Evolutionary conservation across 1,284 basidiomycete species (phyloP), one percentile per base, ranked within the genome.

Genomic region (Moesziomyces sp.): DNA sequence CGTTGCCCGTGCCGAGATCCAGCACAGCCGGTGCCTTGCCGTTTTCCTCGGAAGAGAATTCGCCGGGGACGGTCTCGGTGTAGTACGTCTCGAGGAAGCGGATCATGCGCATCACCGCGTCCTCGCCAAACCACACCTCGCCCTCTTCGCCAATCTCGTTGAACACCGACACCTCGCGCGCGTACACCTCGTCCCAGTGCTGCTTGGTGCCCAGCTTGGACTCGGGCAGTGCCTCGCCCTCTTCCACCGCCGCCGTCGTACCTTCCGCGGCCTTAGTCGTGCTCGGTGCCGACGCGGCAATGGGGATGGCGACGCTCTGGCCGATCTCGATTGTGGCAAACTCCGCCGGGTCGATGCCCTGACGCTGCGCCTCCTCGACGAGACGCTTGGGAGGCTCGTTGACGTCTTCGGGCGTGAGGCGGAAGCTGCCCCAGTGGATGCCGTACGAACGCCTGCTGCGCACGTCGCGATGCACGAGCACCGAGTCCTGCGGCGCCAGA

Each of bases 91-190:
- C 66, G 8, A 83, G 52, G 53, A 69, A 80, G 3, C 57, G 52
- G 28, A 85, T 89, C 92, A 94, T 94, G 73, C 92, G 92, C 75
- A 91, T 88, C 1, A 92, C 88, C 24, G 89, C 89, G 67, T 93
- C 91, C 69, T 89, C 87, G 14, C 93, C 93, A 78, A 94, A 95
- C 93, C 93, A 95, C 26, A 93, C 87, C 85, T 95, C 93, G 42
- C 93, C 93, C 82, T 94, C 92, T 83, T 95, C 92, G 13, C 92
- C 91, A 50, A 90, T 89, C 53, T 93, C 93, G 42, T 90, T 85
- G 73, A 93, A 95, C 79, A 91, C 92, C 46, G 84, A 84, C 19
- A 94, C 85, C 79, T 95, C 93, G 52, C 88, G 87, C 38, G 43
- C 62, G 48, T 70, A 71, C 11, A 54, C 71, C 19, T 62, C 28